Base-by-base conservation (phyloP, 179 eudicot genomes). In the Vitellaria paradoxa region DNA sequence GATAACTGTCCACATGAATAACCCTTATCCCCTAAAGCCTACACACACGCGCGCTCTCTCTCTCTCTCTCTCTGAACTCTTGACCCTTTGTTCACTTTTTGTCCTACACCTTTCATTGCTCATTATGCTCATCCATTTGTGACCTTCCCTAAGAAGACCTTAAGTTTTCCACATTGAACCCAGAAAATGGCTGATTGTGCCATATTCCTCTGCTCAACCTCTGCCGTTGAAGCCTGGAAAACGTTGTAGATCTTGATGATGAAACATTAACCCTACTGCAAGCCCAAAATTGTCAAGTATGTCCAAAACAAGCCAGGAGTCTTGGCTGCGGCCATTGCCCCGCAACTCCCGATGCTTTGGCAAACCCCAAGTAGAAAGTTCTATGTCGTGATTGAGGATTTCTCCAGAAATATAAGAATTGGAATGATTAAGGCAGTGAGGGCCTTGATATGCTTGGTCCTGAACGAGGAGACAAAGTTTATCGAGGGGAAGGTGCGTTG, bases 371-470 rank as follows among this genome's bases (percentile, higher is more conserved):
- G 78, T 97, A 93, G 87, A 89, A 95, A 95, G 72, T 93, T 95
- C 75, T 97, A 93, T 40, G 98, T 95, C 0, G 83, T 88, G 6
- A 95, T 95, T 18, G 95, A 88, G 53, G 99, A 91, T 12, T 97
- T 95, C 3, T 96, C 98, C 7, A 87, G 87, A 75, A 95, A 82
- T 69, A 90, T 93, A 18, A 86, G 99, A 53, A 95, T 95, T 57
- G 90, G 92, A 4, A 89, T 96, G 49, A 95, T 95, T 80, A 95
- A 95, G 85, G 92, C 93, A 15, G 98, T 95, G n/a, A 87, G 99
- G 79, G 95, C 93, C 0, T 75, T 93, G 85, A 93, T 97, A 49
- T 89, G 70, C 52, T 95, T 95, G 79, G 98, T 93, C 0, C 77
- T 93, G 70, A 95, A 95, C 64, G 98, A 95, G 62, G 99, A 96